Base-by-base conservation (phyloP, 2,329 filamentous ascomycete species). In the Cryphonectria japonica region DNA sequence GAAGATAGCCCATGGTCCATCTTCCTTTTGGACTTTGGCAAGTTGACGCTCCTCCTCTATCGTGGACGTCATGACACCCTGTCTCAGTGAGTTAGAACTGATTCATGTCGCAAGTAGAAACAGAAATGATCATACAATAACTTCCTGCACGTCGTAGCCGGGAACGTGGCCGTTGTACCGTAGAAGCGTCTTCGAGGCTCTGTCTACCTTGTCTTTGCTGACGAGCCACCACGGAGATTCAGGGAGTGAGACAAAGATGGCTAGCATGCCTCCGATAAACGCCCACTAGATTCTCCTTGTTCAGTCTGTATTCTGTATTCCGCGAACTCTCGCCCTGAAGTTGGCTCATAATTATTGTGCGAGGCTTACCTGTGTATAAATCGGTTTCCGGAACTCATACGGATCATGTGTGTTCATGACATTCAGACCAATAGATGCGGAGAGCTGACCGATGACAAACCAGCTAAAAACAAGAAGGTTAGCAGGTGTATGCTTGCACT, bases 61-160 rank as follows among this genome's bases (percentile, higher is more conserved):
- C 14, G 71, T 75, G 59, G 74, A 72, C 69, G 72, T 73, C 67
- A 76, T 73, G 64, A 76, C 72, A 61, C 67, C 71, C 43, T 76
- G 72, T 52, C 74, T 72, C 32, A 60, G 8, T 29, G 37, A 26
- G 8, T 63, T 43, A 19, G 61, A 63, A 16, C 9, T 41, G 37
- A 11, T 22, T 19, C 8, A 22, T 3, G n/a, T 22, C n/a, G 2
- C 1, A 63, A 26, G 39, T 5, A 26, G 19, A 8, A 16, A 9
- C 11, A 26, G 6, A 37, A 1, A 26, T 7, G 37, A 19, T 2
- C 61, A 34, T 59, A 75, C 74, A 54, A 76, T 61, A 64, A 75
- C 71, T 59, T 75, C 75, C 22, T 54, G 69, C 1, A 29, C 34
- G 1, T 73, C 71, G 29, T 68, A 57, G 14, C 75, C 72, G 50